Evolutionary conservation across 345 rosid genomes (phyloP), one percentile per base, ranked within the genome.

Genomic region (Pistacia atlantica): DNA sequence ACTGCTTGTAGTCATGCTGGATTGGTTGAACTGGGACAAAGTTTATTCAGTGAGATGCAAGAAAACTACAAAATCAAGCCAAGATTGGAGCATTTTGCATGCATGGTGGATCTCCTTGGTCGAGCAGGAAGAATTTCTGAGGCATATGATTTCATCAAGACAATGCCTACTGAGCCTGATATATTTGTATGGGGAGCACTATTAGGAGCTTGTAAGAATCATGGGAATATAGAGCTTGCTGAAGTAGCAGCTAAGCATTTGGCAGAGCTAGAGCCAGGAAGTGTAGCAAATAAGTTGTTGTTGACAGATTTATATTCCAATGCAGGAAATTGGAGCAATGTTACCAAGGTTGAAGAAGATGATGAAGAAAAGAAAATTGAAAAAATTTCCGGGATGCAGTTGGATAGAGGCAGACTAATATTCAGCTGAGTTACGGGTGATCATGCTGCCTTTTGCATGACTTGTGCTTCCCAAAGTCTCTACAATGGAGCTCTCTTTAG

Each of bases 181-280:
- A 13, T 89, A 69, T 95, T 90, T 74, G 96, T 88, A 2, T 93
- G 98, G 99, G 98, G 98, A 78, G 97, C 98, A 60, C 78, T 95
- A 58, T 78, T 93, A 56, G 97, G 98, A 64, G 98, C 94, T 14
- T 93, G 97, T 80, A 90, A 92, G 86, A 89, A 62, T 35, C 90
- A 95, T 63, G 92, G 92, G 58, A 81, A 90, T 74, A 75, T 89
- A 28, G 88, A 90, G 22, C 90, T 95, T 31, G 99, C 90, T n/a
- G 81, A 83, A 74, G 64, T 87, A 51, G 96, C 99, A 5, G 90
- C 90, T 37, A 83, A 72, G 82, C 90, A 81, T 6, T 82, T 95
- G 77, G 78, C 83, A 28, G 79, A 87, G 83, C 89, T 95, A 25
- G 97, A 95, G 82, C 98, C 98, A 25, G 83, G 62, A 68, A 90